Evolutionary conservation across 257 asterid genomes (phyloP).

Genomic region (Handroanthus guayacan): DNA sequence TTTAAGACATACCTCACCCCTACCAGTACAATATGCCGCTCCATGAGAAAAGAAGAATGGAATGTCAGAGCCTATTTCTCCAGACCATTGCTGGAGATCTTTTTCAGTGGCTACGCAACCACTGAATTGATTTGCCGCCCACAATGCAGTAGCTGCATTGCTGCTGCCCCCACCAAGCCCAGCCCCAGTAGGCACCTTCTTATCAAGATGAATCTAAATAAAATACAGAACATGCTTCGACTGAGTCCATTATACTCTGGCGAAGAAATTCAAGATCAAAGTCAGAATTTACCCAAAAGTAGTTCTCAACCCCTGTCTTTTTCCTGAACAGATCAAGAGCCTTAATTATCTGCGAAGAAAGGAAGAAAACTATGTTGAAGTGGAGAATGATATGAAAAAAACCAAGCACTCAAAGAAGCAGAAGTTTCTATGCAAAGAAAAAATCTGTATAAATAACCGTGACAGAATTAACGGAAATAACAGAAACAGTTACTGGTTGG

Average conservation of each 20-base stretch:
- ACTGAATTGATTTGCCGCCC: constrained; percentile 98
- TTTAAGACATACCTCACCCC: constrained; percentile 81
- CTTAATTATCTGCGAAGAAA: constrained; percentile 86
- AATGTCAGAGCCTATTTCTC: constrained; percentile 95
- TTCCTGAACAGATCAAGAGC: constrained; percentile 93
- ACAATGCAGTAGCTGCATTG: constrained; percentile 98
- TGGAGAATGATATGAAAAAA: neutral
- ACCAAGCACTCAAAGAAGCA: no score
- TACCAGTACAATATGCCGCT: constrained; percentile 93
- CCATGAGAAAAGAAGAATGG: constrained; percentile 98
- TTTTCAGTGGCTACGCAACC: constrained; percentile 83
- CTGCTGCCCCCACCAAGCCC: constrained; percentile 99
- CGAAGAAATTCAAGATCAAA: neutral
- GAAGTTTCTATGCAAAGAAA: no score
- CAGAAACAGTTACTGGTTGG: no score
- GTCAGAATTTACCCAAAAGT: constrained; percentile 73
- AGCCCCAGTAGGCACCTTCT: constrained; percentile 97
- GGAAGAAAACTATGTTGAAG: neutral
- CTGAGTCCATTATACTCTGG: neutral
- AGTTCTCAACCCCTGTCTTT: constrained; percentile 78
- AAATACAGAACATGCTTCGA: constrained; percentile 21
- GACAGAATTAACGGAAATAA: no score
- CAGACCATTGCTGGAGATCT: constrained; percentile 96
- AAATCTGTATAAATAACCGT: no score
- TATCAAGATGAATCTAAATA: constrained; percentile 86